phyloP scores from a whole-genome alignment of 192 early-diverging fungal species.

The Umbelopsis sp. region DNA sequence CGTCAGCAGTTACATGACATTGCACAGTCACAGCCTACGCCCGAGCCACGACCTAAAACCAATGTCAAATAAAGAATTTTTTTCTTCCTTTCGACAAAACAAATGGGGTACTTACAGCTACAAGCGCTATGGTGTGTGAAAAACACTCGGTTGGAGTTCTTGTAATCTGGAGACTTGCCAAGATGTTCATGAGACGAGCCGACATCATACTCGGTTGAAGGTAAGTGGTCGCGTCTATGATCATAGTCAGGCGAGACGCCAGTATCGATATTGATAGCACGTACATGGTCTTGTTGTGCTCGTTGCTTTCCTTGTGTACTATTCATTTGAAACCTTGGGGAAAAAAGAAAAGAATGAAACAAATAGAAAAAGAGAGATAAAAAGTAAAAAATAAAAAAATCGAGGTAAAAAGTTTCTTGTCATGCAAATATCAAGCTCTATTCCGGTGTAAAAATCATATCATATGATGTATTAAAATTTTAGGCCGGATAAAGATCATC shows the following conservation, averaged over 20 bases:
- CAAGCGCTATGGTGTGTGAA: slow-evolving; percentile 5
- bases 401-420: background rate
- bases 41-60: background rate
- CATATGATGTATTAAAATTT: no score
- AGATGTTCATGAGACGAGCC: background rate
- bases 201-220: background rate
- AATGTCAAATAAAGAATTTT: background rate
- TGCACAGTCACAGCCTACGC: slow-evolving; percentile 13
- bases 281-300: background rate
- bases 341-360: background rate
- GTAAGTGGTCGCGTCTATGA: background rate
- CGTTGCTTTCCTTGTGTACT: background rate
- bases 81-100: background rate
- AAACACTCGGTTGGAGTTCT: slow-evolving; percentile 1
- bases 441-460: no score
- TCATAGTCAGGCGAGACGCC: slow-evolving; percentile 12
- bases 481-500: background rate
- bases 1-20: slow-evolving; percentile 10
- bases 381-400: background rate
- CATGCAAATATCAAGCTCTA: background rate
- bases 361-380: background rate
- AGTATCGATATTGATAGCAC: background rate
- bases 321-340: background rate
- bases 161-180: slow-evolving; percentile 11
- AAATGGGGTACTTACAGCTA: background rate